Evolutionary conservation across 441 rosid genomes (phyloP), one percentile per base, ranked within the genome.

Genomic region (Kokia cookei): DNA sequence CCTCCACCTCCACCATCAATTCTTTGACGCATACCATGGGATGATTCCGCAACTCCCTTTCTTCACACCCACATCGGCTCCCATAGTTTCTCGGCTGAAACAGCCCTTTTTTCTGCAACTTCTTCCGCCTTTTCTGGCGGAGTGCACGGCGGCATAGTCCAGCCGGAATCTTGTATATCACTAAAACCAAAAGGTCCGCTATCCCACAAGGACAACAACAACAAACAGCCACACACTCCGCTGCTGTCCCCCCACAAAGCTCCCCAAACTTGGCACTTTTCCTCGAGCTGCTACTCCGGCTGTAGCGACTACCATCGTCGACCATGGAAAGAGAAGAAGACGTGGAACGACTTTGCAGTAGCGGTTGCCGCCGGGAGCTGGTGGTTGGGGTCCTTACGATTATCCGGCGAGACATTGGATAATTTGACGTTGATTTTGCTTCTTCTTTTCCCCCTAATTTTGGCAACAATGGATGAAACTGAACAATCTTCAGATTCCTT

Each of bases 171-270:
- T 85, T 80, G 81, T 86, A 88, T 60, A 86, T 24, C 0, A 84
- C 89, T 61, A 84, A 76, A 11, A 86, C 82, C 15, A 88, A 47
- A 4, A 88, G 83, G 76, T 80, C 82, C 1, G 81, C 86, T 17
- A 87, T 54, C 17, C 89, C 86, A 55, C 82, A 83, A 1, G 91
- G 91, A 75, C 86, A 84, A 72, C 91, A 88, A 35, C 91, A 88
- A 76, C 89, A 86, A 0, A 88, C 84, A 54, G 83, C 91, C 74
- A 86, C 86, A 82, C 91, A 88, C 71, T 87, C 88, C 10, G 91
- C 91, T 50, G 88, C 75, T 2, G 84, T 77, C 0, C 82, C 83
- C 1, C 91, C 91, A 47, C 88, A 85, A 4, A 83, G 79, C 71
- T 86, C 91, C 37, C 82, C 86, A 22, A 83, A 77, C 27, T 79